phyloP scores from a whole-genome alignment of 164 flowering plant genomes.

The Annona cherimola region DNA sequence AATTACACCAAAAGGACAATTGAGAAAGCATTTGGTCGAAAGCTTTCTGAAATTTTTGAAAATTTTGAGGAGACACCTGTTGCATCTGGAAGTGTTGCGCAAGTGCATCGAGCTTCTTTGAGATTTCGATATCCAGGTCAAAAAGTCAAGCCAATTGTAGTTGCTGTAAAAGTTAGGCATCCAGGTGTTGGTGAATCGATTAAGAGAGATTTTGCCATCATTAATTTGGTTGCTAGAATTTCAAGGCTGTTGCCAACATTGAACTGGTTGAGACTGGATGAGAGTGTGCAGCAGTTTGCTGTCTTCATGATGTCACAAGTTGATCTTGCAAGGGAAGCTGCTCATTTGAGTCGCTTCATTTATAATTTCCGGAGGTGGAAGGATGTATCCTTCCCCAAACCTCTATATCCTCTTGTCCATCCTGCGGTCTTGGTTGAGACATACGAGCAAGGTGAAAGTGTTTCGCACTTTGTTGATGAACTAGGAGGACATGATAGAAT shows the following conservation, averaged over 20 bases:
- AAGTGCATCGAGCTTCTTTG: conserved; percentile 78
- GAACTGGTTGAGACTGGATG: conserved; percentile 82
- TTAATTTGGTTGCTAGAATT: conserved; percentile 55
- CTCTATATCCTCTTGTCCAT: conserved; percentile 81
- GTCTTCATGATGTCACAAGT: conserved; percentile 95
- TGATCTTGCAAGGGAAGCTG: conserved; percentile 93
- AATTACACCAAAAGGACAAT: conserved; percentile 62
- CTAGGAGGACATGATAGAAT: conserved; percentile 55
- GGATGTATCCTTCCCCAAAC: conserved; percentile 86
- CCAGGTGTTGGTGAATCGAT: conserved; percentile 88
- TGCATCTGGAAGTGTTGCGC: conserved; percentile 90
- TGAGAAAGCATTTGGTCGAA: conserved; percentile 84
- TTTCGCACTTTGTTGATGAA: conserved; percentile 65
- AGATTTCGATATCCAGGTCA: conserved; percentile 52
- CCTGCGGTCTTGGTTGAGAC: conserved; percentile 90
- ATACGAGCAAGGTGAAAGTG: conserved; percentile 79
- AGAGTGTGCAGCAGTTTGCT: conserved; percentile 86
- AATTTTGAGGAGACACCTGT: conserved; percentile 72
- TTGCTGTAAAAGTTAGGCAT: conserved; percentile 89
- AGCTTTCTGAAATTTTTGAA: conserved; percentile 69
- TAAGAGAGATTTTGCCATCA: conserved; percentile 71
- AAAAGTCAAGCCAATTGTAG: conserved; percentile 48
- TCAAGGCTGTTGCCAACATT: conserved; percentile 60
- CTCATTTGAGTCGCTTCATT: conserved; percentile 77
- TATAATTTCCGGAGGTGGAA: conserved; percentile 82